Base-by-base conservation (phyloP, 1,284 basidiomycete species). In the Ustilago sp. region DNA sequence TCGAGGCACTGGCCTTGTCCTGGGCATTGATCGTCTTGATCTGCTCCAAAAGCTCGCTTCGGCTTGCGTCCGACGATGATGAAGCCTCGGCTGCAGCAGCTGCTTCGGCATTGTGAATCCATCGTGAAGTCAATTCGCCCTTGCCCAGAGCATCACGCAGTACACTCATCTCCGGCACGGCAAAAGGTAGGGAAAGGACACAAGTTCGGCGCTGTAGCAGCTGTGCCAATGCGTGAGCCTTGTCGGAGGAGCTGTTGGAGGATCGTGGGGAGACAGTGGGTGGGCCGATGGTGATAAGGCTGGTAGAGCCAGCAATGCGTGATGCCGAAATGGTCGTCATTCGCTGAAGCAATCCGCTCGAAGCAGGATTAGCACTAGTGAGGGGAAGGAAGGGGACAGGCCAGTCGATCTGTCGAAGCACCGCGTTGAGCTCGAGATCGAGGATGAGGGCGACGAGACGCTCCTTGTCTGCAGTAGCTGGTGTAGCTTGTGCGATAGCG, bases 141-240 rank as follows among this genome's bases (percentile, higher is more conserved):
- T 77, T 77, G 63, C 75, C 75, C 4, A 77, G 57, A 8, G 70
- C 75, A 41, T 77, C 67, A 31, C 67, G 67, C 7, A 77, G 71
- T 35, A 77, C 71, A 48, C 75, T 77, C 48, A 32, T 35, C 38
- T 74, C 67, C 4, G 75, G 75, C 5, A 67, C 70, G 8, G 55
- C 59, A 32, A 77, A 77, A 2, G 75, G 68, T 19, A 77, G 19
- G 0, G 70, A 48, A 15, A 77, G 71, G 23, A 74, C 63, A 54
- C 69, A 73, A 3, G 60, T 31, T 39, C 69, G 56, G 55, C 74
- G 74, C 51, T 71, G 74, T 28, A 68, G 64, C 19, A 73, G 50
- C 41, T 73, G 70, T n/a, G 54, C 41, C 41, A 73, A 17, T 4
- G 60, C 57, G 32, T 73, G 65, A 31, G 64, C 53, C 45, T 73